Evolutionary conservation across 108 stramenopile genomes (phyloP).

Genomic region (Hondaea fermentalgiana): DNA sequence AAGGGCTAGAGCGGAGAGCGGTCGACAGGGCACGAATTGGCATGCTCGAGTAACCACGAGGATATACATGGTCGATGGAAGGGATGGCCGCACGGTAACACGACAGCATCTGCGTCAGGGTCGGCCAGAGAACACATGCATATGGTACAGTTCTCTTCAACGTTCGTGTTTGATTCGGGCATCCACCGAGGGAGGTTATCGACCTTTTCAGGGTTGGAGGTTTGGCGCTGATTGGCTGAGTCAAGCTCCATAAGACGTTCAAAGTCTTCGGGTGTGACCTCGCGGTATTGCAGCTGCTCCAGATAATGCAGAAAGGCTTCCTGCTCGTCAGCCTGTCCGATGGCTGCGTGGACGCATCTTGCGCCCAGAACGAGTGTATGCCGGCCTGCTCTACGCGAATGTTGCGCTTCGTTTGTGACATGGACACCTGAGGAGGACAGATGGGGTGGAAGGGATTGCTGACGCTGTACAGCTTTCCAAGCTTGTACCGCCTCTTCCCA

Average conservation of each 20-base stretch:
- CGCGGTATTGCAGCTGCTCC: neutral
- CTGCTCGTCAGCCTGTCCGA: too few relatives aligned
- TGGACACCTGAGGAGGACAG: too few relatives aligned
- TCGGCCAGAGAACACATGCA: neutral
- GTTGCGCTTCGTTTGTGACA: too few relatives aligned
- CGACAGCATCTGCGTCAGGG: neutral
- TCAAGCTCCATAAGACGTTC: neutral
- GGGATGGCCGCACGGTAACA: neutral
- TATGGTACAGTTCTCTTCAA: neutral
- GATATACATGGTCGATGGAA: neutral
- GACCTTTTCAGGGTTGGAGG: neutral
- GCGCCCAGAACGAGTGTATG: too few relatives aligned
- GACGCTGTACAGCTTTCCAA: too few relatives aligned
- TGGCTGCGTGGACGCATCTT: too few relatives aligned
- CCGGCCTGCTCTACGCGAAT: too few relatives aligned
- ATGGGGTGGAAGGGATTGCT: too few relatives aligned
- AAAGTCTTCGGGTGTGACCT: neutral
- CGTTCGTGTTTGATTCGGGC: neutral
- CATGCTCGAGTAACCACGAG: neutral
- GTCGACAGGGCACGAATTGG: neutral
- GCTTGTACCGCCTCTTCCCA: too few relatives aligned
- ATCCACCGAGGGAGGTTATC: neutral
- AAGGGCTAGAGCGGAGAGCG: neutral
- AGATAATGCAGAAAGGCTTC: neutral
- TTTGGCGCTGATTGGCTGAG: neutral